Evolutionary conservation across 371 early-diverging fungal genomes (phyloP), one percentile per base, ranked within the genome.

Genomic region (Mortierella sp.): DNA sequence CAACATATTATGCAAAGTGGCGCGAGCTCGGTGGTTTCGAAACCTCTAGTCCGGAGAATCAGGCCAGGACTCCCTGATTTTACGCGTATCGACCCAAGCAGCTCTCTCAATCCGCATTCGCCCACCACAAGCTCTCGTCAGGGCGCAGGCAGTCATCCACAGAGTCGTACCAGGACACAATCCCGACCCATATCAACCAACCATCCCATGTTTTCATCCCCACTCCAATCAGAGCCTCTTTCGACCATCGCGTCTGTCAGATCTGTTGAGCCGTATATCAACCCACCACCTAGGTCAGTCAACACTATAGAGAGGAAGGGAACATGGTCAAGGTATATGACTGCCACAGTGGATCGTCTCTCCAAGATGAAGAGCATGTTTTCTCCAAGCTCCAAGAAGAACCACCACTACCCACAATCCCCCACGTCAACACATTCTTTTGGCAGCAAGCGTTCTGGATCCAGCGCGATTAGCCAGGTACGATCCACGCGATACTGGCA

Each of bases 211-310:
- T 21, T 22, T 1, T 47, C 40, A n/a, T 45, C 16, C 22, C 46
- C 40, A 16, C 5, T 27, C 27, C 57, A 45, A 6, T 8, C n/a
- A 12, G 43, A 10, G 0, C 46, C 40, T 2, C 54, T 66, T 40
- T 53, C 69, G 0, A 45, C 58, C 2, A 59, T 25, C 7, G 53
- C 45, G 0, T 73, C 74, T 0, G 31, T 55, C 0, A 41, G 63
- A 17, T 59, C 74, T 8, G 45, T 67, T 0, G 63, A 73, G 13
- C 74, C 65, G 0, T 76, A 76, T 27, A 61, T 76, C 44, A 76
- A 76, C 21, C 76, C 76, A 9, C 76, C 76, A 7, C 76, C 76
- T 19, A 46, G 62, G 19, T 37, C 63, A 0, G 34, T 47, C 17
- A 28, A 10, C 43, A 54, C 62, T 12, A 29, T 46, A 1, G 69